Evolutionary conservation across 805 yeast species (phyloP), one percentile per base, ranked within the genome.

Genomic region (Schizosaccharomyces octosporus): DNA sequence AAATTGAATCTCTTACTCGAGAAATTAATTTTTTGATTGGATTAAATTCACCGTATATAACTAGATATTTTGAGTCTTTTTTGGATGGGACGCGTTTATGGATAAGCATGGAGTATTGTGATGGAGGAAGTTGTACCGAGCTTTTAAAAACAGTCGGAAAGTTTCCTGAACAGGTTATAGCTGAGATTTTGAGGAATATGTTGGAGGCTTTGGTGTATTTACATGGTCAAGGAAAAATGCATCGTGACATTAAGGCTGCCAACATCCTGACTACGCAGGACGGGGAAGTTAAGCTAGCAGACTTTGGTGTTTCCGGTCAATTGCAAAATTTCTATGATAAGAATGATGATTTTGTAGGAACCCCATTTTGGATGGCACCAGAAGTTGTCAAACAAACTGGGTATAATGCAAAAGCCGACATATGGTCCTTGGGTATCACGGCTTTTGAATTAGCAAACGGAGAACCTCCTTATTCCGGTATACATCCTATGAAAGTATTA

Each of bases 291-390:
- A 90, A 89, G 69, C 72, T 89, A 41, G 96, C 88, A 0, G 97
- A 90, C 72, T 89, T 89, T 74, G 97, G 97, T 0, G 96, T 89
- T 3, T 81, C 90, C 66, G 93, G 93, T 0, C 93, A 87, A 70
- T 75, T 89, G 32, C 78, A 83, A 24, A 72, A 75, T 57, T 77
- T 84, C 17, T 19, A 24, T 15, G 71, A 74, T 27, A 76, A 76
- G 63, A 78, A 83, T 64, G 80, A 79, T 62, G 86, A 96, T 0
- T 83, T 89, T 75, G 95, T 88, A 61, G 97, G 97, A 1, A 88
- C 97, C 0, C 96, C 97, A 15, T 87, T 81, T 71, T 89, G 97
- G 97, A 89, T 90, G 97, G 98, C 98, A 0, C 98, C 98, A 0
- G 98, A 93, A 70, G 85, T 90, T n/a, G 84, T 93, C 55, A 70